Evolutionary conservation across 2,329 filamentous ascomycete genomes (phyloP).

Genomic region (Pseudocercospora fijiensis): DNA sequence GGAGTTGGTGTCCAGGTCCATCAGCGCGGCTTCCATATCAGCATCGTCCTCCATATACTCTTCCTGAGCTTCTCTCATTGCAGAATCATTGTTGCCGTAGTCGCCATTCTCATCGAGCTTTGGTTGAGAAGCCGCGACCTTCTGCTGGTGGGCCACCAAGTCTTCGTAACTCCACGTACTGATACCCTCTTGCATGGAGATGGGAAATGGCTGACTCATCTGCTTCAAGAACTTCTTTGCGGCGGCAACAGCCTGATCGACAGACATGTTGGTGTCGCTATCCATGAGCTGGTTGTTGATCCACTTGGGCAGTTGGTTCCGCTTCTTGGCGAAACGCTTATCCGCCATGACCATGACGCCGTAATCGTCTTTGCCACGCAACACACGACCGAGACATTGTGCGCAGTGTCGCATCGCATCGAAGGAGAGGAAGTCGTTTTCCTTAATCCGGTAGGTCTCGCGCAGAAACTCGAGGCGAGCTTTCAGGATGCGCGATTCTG

Average conservation of each 20-base stretch:
- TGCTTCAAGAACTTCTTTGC: slow-evolving; percentile 85
- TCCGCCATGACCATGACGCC: slow-evolving; percentile 99
- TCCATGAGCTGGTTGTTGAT: slow-evolving; percentile 86
- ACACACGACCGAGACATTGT: slow-evolving; percentile 89
- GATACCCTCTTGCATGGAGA: slow-evolving; percentile 83
- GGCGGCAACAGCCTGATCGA: slow-evolving; percentile 87
- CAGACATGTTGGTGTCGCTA: slow-evolving; percentile 83
- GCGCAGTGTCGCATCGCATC: slow-evolving; percentile 99
- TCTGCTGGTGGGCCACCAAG: slow-evolving; percentile 73
- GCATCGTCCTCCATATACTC: slow-evolving; percentile 40
- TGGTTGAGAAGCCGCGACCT: slow-evolving; percentile 67
- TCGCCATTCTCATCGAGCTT: slow-evolving; percentile 59
- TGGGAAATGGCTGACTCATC: slow-evolving; percentile 88
- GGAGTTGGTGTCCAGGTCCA: slow-evolving; percentile 35
- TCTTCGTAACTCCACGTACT: slow-evolving; percentile 87
- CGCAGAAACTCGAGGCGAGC: slow-evolving; percentile 92
- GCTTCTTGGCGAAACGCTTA: slow-evolving; percentile 87
- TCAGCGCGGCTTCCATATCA: slow-evolving; percentile 40
- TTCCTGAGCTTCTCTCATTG: slow-evolving; percentile 36
- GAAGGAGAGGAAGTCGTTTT: slow-evolving; percentile 97
- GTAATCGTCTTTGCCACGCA: slow-evolving; percentile 97
- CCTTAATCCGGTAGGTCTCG: slow-evolving; percentile 93
- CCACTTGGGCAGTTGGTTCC: slow-evolving; percentile 90
- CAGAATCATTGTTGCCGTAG: slow-evolving; percentile 32
- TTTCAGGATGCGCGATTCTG: slow-evolving; percentile 94